Conservation (phyloP, 169 alveolate species). For the Toxoplasma gondii region DNA sequence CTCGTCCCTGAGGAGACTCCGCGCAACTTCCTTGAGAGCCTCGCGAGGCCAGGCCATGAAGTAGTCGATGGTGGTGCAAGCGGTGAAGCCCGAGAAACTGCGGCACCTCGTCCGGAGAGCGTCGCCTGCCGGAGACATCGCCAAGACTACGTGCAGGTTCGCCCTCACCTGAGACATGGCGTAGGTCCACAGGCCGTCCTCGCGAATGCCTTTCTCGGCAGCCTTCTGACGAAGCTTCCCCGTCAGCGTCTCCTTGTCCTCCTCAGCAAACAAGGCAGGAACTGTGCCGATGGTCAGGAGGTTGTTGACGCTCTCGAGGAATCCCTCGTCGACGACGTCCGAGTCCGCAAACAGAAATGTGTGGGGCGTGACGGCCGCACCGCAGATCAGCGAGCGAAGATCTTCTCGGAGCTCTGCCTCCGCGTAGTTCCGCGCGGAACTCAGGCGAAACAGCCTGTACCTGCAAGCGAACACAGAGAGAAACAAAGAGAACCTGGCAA, state of each 20-base stretch:
- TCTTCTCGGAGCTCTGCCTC: slow-evolving; percentile 93
- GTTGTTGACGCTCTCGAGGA: slow-evolving; percentile 92
- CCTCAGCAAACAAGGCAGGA: slow-evolving; percentile 93
- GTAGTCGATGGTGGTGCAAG: slow-evolving; percentile 97
- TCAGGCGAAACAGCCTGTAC: slow-evolving; percentile 87
- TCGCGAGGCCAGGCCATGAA: slow-evolving; percentile 95
- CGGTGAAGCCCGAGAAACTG: slow-evolving; percentile 96
- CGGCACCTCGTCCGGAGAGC: slow-evolving; percentile 88
- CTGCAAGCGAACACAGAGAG: slow-evolving; percentile 57
- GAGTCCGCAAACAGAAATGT: slow-evolving; percentile 91
- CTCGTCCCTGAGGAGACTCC: slow-evolving; percentile 80
- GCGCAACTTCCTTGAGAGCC: slow-evolving; percentile 95
- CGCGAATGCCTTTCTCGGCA: slow-evolving; percentile 83
- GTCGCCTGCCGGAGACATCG: slow-evolving; percentile 93
- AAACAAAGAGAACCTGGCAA: neutral
- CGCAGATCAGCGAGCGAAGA: slow-evolving; percentile 85
- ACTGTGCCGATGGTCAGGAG: slow-evolving; percentile 92
- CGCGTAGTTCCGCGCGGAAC: slow-evolving; percentile 88
- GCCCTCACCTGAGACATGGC: slow-evolving; percentile 75
- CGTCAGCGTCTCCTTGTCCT: slow-evolving; percentile 85
- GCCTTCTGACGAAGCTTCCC: slow-evolving; percentile 83
- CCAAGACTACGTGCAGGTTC: slow-evolving; percentile 88
- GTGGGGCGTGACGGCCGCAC: slow-evolving; percentile 82
- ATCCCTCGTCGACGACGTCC: slow-evolving; percentile 91
- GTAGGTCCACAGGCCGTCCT: slow-evolving; percentile 81